Evolutionary conservation across 345 rosid species (phyloP).

Genomic region (Eucalyptus paniculata): DNA sequence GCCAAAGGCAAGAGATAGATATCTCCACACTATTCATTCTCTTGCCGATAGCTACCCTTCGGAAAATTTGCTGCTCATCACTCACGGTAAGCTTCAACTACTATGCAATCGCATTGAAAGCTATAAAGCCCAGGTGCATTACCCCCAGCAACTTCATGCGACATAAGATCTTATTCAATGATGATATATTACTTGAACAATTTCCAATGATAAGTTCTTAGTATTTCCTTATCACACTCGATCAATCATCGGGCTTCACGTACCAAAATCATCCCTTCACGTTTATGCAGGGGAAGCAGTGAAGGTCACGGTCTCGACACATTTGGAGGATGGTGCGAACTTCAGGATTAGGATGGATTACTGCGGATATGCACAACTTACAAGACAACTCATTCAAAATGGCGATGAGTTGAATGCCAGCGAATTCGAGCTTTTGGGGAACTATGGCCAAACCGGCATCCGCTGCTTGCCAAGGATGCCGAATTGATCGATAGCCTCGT

Average conservation of each 20-base stretch:
- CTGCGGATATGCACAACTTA: conserved; percentile 54
- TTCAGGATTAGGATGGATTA: conserved; percentile 29
- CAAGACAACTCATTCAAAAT: conserved; percentile 8
- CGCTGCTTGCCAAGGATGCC: neutral
- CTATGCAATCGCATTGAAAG: neutral
- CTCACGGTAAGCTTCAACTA: conserved; percentile 39
- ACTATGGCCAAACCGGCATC: neutral
- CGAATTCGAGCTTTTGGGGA: neutral
- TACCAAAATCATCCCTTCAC: neutral
- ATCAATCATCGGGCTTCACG: neutral
- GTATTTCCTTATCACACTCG: neutral
- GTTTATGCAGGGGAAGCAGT: conserved; percentile 61
- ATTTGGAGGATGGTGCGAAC: conserved; percentile 23
- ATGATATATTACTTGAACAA: neutral
- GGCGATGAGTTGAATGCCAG: neutral
- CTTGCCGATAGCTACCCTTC: conserved; percentile 70
- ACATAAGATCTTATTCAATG: neutral
- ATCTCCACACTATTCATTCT: conserved; percentile 31
- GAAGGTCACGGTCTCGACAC: conserved; percentile 46
- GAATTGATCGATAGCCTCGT: neutral
- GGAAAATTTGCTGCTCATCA: conserved; percentile 72
- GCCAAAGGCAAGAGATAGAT: conserved; percentile 34
- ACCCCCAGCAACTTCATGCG: neutral
- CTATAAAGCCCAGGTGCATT: neutral
- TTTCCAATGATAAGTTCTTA: neutral